Evolutionary conservation across 768 basidiomycete genomes (phyloP).

Genomic region (Suillus sp.): DNA sequence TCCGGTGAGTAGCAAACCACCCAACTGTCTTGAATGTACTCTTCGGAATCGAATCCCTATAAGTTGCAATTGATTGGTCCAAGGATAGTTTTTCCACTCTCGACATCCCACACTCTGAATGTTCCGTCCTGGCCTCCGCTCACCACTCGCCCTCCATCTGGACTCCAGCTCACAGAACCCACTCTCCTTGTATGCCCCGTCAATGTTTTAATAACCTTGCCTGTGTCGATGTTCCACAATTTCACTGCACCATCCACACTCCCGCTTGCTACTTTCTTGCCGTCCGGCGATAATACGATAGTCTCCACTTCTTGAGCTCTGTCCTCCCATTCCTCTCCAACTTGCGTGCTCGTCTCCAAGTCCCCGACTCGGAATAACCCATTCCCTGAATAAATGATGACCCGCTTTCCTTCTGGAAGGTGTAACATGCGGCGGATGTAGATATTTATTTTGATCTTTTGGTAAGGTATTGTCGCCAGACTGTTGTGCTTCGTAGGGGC

Average conservation of each 20-base stretch:
- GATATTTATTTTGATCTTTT: too few species aligned
- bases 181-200: not conserved
- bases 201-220: not conserved
- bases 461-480: too few species aligned
- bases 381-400: not conserved
- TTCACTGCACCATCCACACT: not conserved
- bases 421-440: too few species aligned
- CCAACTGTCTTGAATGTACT: too few species aligned
- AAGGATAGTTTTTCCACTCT: too few species aligned
- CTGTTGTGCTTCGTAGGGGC: too few species aligned
- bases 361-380: not conserved
- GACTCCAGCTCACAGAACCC: not conserved
- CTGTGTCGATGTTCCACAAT: not conserved
- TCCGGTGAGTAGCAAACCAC: not conserved
- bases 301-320: accelerated
- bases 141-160: not conserved
- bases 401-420: too few species aligned
- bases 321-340: not conserved
- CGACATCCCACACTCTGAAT: too few species aligned
- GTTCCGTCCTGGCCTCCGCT: too few species aligned
- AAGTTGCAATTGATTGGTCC: too few species aligned
- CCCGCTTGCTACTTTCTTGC: not conserved
- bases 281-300: not conserved
- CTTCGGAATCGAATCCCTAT: too few species aligned
- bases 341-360: not conserved